phyloP scores from a whole-genome alignment of 495 filamentous ascomycete genomes.

The Xylaria acuta region DNA sequence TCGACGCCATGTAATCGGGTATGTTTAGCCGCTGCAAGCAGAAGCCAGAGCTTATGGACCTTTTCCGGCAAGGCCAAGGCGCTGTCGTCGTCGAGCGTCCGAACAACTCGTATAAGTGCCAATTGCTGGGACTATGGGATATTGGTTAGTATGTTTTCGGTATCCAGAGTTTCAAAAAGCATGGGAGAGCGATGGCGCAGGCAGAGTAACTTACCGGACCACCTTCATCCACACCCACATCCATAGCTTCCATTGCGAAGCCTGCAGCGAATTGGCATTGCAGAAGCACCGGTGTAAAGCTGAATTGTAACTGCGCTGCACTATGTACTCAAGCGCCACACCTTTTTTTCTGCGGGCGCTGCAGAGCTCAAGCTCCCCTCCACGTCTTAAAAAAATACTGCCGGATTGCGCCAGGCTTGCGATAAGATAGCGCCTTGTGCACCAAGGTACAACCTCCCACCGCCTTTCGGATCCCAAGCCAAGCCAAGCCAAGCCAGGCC shows the following conservation, averaged over 20 bases:
- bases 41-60: slow-evolving; percentile 46
- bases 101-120: slow-evolving; percentile 37
- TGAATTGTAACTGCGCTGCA: slow-evolving; percentile 2
- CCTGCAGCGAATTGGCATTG: slow-evolving; percentile 30
- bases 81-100: slow-evolving; percentile 49
- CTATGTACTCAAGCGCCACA: slow-evolving; percentile 27
- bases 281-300: neutral
- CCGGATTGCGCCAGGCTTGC: slow-evolving; percentile 23
- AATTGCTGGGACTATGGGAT: slow-evolving; percentile 35
- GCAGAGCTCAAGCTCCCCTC: slow-evolving; percentile 23
- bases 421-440: slow-evolving; percentile 24
- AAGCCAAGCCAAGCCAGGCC: neutral
- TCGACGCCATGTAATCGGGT: slow-evolving; percentile 53
- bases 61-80: slow-evolving; percentile 46
- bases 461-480: slow-evolving; percentile 13
- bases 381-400: slow-evolving; percentile 29
- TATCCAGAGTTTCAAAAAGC: slow-evolving; percentile 16
- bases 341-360: slow-evolving; percentile 32
- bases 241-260: slow-evolving; percentile 34
- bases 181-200: neutral
- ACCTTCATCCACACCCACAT: slow-evolving; percentile 36
- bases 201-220: slow-evolving; percentile 26
- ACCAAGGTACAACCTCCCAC: slow-evolving; percentile 17
- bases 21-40: slow-evolving; percentile 38
- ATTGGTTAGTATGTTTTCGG: slow-evolving; percentile 15